Base-by-base conservation (phyloP, 441 rosid species). In the Manihot esculenta region DNA sequence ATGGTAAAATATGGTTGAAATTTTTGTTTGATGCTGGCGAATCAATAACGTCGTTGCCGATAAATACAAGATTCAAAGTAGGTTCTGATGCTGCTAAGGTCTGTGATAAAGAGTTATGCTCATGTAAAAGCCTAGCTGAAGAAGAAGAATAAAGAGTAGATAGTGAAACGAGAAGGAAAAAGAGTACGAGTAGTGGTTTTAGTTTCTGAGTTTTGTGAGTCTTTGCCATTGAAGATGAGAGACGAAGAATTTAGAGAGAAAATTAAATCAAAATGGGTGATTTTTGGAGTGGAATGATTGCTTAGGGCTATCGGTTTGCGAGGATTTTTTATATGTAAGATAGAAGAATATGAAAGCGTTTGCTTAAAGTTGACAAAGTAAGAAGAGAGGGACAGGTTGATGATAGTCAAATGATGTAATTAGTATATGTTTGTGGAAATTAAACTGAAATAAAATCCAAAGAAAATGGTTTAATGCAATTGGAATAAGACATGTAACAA, bases 51-150 rank as follows among this genome's bases (percentile, higher is more conserved):
- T 51, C n/a, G 30, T 69, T 72, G n/a, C 59, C 35, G 2, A 81
- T 80, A 42, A 84, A 80, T 10, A 64, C 72, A 41, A 78, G 81
- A 41, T 74, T 47, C 51, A 72, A 54, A 60, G 80, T 55, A 0
- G 79, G 67, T n/a, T 75, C 50, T 0, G 74, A 7, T 10, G 66
- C 69, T 23, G 78, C 9, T 14, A 45, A 35, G 63, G 5, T 72
- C 63, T 12, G 58, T 3, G 57, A 47, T 9, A 30, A 23, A 56
- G 3, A 15, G 33, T 8, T 35, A 23, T 66, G 7, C 41, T 35
- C 41, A 35, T 35, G 41, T 35, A 35, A 7, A 35, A 35, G 41
- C 41, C 41, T 35, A 35, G 41, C 41, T 14, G 68, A 47, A 9
- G 66, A 62, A 23, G 67, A 23, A 45, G 67, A 68, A 23, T 38